A percentile compares a stretch with the other conserved stretches of the same genome.
These are phyloP conservation scores for Paraphoma sp. DNA, from an alignment of 2,329 filamentous ascomycete species.

Conservation along the genomic window DNA sequence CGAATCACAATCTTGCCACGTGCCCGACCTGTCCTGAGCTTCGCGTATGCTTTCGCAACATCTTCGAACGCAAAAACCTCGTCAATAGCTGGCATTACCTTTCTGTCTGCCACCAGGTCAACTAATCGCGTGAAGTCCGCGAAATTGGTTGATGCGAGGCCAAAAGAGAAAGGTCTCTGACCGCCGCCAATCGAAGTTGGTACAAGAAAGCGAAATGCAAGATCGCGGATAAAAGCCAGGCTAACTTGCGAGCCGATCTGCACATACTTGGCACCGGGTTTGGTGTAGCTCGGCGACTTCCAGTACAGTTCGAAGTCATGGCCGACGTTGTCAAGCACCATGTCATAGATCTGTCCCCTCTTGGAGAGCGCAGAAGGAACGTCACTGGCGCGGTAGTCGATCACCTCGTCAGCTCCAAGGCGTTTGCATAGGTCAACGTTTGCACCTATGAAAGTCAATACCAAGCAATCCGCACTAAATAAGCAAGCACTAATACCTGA, in stretches of 20 bases:
- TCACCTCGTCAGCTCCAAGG: conserved; percentile 67
- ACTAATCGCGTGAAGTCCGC: conserved; percentile 51
- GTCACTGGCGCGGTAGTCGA: conserved; percentile 62
- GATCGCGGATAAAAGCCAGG: conserved; percentile 19
- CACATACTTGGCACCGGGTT: conserved; percentile 20
- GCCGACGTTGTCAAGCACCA: conserved; percentile 65
- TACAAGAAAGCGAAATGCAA: conserved; percentile 24
- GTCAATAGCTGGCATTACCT: conserved; percentile 63
- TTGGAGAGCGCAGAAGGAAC: conserved; percentile 55
- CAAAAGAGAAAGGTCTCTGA: conserved; percentile 50
- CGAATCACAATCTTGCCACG: conserved; percentile 64
- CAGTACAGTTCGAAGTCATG: conserved; percentile 22
- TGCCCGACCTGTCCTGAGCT: conserved; percentile 60
- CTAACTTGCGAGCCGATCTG: conserved; percentile 29
- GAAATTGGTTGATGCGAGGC: conserved; percentile 27
- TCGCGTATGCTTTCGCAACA: conserved; percentile 61
- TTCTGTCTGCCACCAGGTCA: conserved; percentile 62
- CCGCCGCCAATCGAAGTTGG: conserved; percentile 56
- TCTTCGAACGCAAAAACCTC: conserved; percentile 61
- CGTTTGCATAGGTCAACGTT: conserved; percentile 63
- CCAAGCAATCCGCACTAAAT: too few relatives aligned
- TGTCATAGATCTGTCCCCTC: conserved; percentile 56
- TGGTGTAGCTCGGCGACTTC: conserved; percentile 23
- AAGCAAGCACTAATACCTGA: conserved; percentile 45
- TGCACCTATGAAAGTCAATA: conserved; percentile 26